phyloP scores from a whole-genome alignment of 176 grass and related monocot genomes.

The Zoysia pacifica region DNA sequence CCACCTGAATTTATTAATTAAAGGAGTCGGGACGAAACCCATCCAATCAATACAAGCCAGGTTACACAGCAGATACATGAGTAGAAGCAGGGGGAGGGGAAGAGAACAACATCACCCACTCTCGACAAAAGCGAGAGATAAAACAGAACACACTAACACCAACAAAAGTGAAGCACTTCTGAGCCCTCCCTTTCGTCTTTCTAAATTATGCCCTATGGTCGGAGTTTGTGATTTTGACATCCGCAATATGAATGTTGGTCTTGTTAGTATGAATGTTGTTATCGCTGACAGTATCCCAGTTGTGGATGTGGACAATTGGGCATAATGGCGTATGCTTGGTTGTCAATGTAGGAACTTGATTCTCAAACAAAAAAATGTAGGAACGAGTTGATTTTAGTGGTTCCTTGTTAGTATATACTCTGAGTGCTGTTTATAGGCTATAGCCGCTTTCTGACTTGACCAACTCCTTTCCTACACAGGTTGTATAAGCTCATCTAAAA shows the following conservation, averaged over 20 bases:
- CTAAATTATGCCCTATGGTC: constrained; percentile 20
- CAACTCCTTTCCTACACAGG: neutral
- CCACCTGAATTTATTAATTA: no score
- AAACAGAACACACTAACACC: no score
- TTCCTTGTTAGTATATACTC: constrained; percentile 20
- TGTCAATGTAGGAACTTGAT: constrained; percentile 8
- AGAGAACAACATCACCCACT: no score
- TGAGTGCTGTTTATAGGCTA: constrained; percentile 2
- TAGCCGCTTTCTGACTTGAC: neutral
- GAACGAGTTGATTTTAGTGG: neutral
- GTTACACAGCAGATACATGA: no score
- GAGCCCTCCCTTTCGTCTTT: constrained; percentile 15
- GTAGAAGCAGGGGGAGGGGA: no score
- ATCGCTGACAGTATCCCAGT: constrained; percentile 5
- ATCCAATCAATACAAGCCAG: constrained; percentile 34
- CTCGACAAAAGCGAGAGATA: no score
- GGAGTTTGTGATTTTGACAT: constrained; percentile 23
- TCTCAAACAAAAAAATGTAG: neutral
- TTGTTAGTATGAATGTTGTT: constrained; percentile 13
- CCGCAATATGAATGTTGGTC: constrained; percentile 29
- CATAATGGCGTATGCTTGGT: neutral
- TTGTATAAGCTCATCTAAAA: constrained; percentile 32
- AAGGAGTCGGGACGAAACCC: neutral
- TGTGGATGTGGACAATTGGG: constrained; percentile 17
- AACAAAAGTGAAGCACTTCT: constrained; percentile 5